A percentile compares a stretch with the other conserved stretches of the same genome.
Conservation (phyloP, 2,329 filamentous ascomycete species). For the Curvularia hawaiiensis region DNA sequence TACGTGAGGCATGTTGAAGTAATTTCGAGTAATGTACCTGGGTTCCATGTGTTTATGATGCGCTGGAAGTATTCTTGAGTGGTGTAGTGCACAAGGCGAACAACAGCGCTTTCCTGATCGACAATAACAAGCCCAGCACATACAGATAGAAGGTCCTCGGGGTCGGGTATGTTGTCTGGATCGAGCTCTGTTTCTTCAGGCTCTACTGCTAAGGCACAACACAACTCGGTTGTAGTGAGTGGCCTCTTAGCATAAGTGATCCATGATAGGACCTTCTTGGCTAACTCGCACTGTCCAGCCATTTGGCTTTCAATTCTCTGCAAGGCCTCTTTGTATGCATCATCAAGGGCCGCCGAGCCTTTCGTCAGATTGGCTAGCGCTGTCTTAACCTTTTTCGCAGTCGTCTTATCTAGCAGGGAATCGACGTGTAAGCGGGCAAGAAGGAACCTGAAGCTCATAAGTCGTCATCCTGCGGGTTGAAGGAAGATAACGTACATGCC, state of each 20-base stretch:
- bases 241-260: slow-evolving; percentile 17
- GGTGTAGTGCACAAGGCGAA: neutral
- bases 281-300: neutral
- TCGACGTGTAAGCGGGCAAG: neutral
- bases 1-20: slow-evolving; percentile 35
- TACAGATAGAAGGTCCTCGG: neutral
- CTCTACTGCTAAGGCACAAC: slow-evolving; percentile 22
- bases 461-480: too few species aligned
- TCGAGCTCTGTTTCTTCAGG: slow-evolving; percentile 10
- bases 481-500: neutral
- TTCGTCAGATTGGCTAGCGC: neutral
- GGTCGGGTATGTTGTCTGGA: neutral
- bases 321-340: neutral
- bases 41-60: neutral
- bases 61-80: neutral
- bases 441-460: neutral
- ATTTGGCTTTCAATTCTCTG: neutral
- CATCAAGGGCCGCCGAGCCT: neutral
- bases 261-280: neutral
- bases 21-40: neutral
- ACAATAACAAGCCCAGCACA: neutral
- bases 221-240: slow-evolving; percentile 22
- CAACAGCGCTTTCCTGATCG: neutral
- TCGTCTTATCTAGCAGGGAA: neutral
- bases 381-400: neutral